Evolutionary conservation across 257 asterid species (phyloP), one percentile per base, ranked within the genome.

Genomic region (Fraxinus excelsior): DNA sequence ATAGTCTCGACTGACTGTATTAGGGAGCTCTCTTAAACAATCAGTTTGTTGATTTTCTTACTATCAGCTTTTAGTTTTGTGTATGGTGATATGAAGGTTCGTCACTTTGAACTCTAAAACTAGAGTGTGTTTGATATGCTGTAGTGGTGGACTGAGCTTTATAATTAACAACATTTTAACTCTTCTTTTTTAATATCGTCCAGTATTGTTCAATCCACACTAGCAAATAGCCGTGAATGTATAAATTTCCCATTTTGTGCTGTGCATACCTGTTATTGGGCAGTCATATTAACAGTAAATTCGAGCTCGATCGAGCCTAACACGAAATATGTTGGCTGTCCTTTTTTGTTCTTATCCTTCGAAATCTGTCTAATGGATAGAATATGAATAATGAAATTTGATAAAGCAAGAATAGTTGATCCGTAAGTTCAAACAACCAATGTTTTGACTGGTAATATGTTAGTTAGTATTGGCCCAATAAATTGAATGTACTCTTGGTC

Each of bases 1-100:
- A 13, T 83, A 76, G 80, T 75, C 72, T 60, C 67, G n/a, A 69
- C 85, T 76, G 87, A 85, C 86, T 79, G 80, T 67, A 60, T 77
- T 73, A 65, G 82, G 72, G 49, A 62, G 44, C 71, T 72, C 70
- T 69, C 76, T 49, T 74, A 40, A 62, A 70, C 53, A 84, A 79
- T 72, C 65, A 46, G 58, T 76, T 62, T 40, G 81, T 80, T 71
- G 82, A 80, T 76, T 82, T 4, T 76, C 78, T 18, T 46, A 62
- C 69, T 71, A 53, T 83, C 67, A 38, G 68, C 74, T 77, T 77
- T 80, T 81, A 82, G 81, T 81, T 60, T 73, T 53, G 7, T 49
- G 67, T 38, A 19, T 64, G 65, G 26, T 51, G 73, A 26, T 73
- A 35, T 51, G 68, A 35, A 68, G 65, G 51, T 38, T 70, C 74